Base-by-base conservation (phyloP, 2,329 filamentous ascomycete genomes). In the Capronia americana region DNA sequence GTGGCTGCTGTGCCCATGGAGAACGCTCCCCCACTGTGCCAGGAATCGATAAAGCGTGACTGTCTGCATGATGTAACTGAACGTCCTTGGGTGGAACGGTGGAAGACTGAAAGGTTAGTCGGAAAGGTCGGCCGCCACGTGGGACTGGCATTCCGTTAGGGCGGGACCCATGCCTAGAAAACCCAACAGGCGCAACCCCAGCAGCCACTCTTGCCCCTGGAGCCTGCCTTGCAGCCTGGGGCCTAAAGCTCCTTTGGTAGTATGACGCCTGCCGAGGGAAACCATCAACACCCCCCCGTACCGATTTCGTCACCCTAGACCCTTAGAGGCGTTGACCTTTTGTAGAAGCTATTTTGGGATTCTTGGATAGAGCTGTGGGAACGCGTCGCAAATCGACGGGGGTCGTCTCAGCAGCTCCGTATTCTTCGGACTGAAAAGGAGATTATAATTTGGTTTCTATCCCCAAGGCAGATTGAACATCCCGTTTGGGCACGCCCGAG, bases 201-300 rank as follows among this genome's bases (percentile, higher is more conserved):
- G 57, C 38, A 48, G 38, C 38, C 57, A 17, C 38, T 20, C 41
- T 48, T 7, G 2, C 44, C 57, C 57, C 57, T 59, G 41, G 30
- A 59, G 38, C 24, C 30, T 48, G 14, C 28, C 12, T 14, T 12
- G 34, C 11, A 44, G 38, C 11, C 38, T 20, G 38, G 38, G 38
- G 14, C 17, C 17, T 44, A 44, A 44, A 44, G 38, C 17, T 44
- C 17, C 6, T 44, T 44, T n/a, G n/a, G n/a, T n/a, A 12, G 38
- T 7, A 59, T 59, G 57, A 59, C 57, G 57, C 57, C 57, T 50
- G 57, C 57, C 57, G 41, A 59, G 57, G 3, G 32, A 34, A 59
- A 28, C 57, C 57, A 50, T 46, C 24, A 12, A 24, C 46, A 20
- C 41, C 41, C 38, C 23, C 24, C 1, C 17, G n/a, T 20, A 30